Base-by-base conservation (phyloP, 2,329 filamentous ascomycete genomes). In the Amesomyces nigricolor region DNA sequence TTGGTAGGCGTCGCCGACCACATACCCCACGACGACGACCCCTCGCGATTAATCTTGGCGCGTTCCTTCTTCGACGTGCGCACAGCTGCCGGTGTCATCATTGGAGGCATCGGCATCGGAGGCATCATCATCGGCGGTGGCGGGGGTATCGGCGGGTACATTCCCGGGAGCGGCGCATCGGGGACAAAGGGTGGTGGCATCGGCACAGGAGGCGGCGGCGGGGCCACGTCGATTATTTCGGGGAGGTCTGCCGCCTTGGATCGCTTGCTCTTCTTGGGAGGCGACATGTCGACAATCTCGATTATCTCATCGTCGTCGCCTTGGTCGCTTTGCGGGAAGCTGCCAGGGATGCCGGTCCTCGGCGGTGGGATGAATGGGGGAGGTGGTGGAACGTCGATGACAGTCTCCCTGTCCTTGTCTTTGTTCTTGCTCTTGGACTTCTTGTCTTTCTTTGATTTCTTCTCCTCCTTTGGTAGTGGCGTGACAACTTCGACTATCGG, bases 11-110 rank as follows among this genome's bases (percentile, higher is more conserved):
- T 74, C 14, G 83, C 78, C 16, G 80, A 82, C 87, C 87, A 92
- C 68, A 84, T 83, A 37, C 85, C 86, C 89, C 90, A 94, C 30
- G 87, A 83, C 11, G 59, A 39, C 7, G 81, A 76, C 37, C 81
- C 78, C 38, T 87, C 85, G 56, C 89, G 87, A 63, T 83, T 88
- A 60, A 91, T 82, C 66, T 86, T 89, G 29, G 87, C 75, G 13
- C 90, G 86, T 60, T 95, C 88, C 68, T 87, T 95, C 71, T 83
- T 89, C 3, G 77, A 77, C 51, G 79, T 82, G 47, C 55, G 59
- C 11, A 43, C 37, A 1, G 48, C 37, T 14, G 53, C 52, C 16
- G 58, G 58, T 10, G 51, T 53, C 58, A 77, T 83, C 39, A 54
- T 46, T 10, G 49, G 40, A 11, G 78, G 72, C 49, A 40, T 32